These are phyloP conservation scores for Capsaspora owczarzaki DNA, from an alignment of 78 protist genomes.

Conservation along the genomic window DNA sequence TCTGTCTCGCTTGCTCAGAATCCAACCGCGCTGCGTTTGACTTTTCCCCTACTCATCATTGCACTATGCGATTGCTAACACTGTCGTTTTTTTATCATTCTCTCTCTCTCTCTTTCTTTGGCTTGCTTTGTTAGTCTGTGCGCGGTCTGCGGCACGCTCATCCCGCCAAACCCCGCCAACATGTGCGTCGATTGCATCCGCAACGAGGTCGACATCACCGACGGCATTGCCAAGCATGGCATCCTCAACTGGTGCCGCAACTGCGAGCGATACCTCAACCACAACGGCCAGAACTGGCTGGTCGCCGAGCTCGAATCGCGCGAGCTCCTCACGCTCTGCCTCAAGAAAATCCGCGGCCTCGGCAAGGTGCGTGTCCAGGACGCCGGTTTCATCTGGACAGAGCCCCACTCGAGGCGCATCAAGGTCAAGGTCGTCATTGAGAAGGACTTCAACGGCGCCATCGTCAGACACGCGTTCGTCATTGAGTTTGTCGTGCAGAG, in stretches of 20 bases:
- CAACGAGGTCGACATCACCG: conserved; percentile 89
- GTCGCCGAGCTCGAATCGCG: conserved; percentile 75
- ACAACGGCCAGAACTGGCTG: conserved; percentile 63
- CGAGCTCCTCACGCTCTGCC: conserved; percentile 85
- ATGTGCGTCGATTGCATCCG: conserved; percentile 95
- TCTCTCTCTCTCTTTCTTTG: neutral
- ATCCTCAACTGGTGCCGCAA: conserved; percentile 75
- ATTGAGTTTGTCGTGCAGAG: conserved; percentile 81
- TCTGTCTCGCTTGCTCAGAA: too few relatives aligned
- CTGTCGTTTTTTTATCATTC: neutral
- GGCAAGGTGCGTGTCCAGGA: conserved; percentile 84
- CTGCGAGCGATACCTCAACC: conserved; percentile 73
- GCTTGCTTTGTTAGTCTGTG: conserved; percentile 38
- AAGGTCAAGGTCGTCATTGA: conserved; percentile 88
- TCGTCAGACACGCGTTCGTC: conserved; percentile 69
- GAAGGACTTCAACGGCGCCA: conserved; percentile 69
- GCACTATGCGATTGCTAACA: neutral
- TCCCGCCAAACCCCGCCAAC: conserved; percentile 87
- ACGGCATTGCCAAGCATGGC: conserved; percentile 82
- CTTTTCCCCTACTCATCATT: too few relatives aligned
- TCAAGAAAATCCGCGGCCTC: conserved; percentile 79
- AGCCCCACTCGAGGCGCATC: conserved; percentile 95
- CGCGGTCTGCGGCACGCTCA: conserved; percentile 69
- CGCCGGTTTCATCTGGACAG: conserved; percentile 98
- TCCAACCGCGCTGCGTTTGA: too few relatives aligned